Evolutionary conservation across 83 land plant species (phyloP).

Genomic region (Diphasiastrum complanatum): DNA sequence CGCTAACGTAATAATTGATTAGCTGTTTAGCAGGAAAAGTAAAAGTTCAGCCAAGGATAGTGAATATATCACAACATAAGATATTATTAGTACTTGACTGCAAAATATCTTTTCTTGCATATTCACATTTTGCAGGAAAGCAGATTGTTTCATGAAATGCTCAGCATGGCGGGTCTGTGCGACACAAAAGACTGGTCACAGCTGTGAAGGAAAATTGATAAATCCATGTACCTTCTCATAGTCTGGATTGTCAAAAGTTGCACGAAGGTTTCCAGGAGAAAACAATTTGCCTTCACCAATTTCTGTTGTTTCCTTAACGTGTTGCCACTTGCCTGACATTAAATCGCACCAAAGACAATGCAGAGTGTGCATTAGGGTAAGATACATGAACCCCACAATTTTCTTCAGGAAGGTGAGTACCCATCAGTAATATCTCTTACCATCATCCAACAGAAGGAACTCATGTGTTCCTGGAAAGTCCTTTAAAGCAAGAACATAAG

Average conservation of each 20-base stretch:
- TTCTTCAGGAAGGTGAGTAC: background rate
- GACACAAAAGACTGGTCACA: no score
- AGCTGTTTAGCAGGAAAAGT: slow-evolving; percentile 35
- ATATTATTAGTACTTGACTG: no score
- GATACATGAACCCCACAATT: background rate
- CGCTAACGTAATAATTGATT: slow-evolving; percentile 81
- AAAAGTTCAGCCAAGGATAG: background rate
- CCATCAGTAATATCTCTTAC: slow-evolving; percentile 23
- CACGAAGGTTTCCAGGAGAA: slow-evolving; percentile 95
- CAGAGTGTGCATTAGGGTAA: background rate
- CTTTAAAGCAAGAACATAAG: slow-evolving; percentile 79
- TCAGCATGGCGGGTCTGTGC: no score
- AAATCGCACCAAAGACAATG: slow-evolving; percentile 4
- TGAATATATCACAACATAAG: no score
- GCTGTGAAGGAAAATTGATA: background rate
- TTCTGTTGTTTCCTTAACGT: slow-evolving; percentile 88
- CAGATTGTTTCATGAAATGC: no score
- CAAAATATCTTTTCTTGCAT: no score
- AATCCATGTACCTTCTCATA: slow-evolving; percentile 62
- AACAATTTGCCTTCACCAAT: slow-evolving; percentile 94
- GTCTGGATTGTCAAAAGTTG: slow-evolving; percentile 93
- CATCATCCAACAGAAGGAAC: slow-evolving; percentile 90
- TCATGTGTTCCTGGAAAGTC: slow-evolving; percentile 96
- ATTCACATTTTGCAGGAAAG: no score
- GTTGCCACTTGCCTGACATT: slow-evolving; percentile 87